Base-by-base conservation (phyloP, 805 yeast species). In the Candida stauntonica region DNA sequence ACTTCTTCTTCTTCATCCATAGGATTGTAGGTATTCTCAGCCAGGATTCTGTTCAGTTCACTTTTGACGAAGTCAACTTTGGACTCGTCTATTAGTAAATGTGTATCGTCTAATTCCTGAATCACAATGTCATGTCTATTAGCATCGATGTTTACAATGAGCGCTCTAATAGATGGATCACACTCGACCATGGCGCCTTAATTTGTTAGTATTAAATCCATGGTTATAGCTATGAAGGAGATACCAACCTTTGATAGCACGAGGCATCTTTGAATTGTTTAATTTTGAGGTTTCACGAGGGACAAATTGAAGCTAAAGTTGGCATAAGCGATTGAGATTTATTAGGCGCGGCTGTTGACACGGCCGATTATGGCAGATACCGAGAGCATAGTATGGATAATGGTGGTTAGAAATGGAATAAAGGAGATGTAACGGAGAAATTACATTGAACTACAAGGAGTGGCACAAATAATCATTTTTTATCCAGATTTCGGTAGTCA, bases 101-200 rank as follows among this genome's bases (percentile, higher is more conserved):
- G 98, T 1, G 93, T 86, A 32, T 89, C 97, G 57, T 93, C 98
- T 29, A 91, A 70, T 51, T 93, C 98, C 61, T 76, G 79, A 16
- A 78, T 60, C 5, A 79, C 75, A 24, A 93, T 81, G 49, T 88
- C 95, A 42, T 86, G 82, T 26, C 71, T 64, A 19, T 77, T 75
- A 0, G 86, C 66, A 60, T 93, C 98, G 30, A 91, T 83, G 57
- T 80, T 83, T 17, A 91, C 63, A 2, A 91, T 86, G 34, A 91
- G 67, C 0, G 98, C 96, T 46, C 79, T 74, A 46, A 91, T 88
- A 1, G 97, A 86, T 2, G 99, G 98, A 58, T 91, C 99, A 59
- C 97, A 76, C 46, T 73, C 71, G 14, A 76, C 61, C 32, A 76
- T 51, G 3, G 73, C 67, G 5, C 62, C 62, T 57, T 16, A 5